phyloP scores from a whole-genome alignment of 495 filamentous ascomycete genomes.

The Glonium stellatum region DNA sequence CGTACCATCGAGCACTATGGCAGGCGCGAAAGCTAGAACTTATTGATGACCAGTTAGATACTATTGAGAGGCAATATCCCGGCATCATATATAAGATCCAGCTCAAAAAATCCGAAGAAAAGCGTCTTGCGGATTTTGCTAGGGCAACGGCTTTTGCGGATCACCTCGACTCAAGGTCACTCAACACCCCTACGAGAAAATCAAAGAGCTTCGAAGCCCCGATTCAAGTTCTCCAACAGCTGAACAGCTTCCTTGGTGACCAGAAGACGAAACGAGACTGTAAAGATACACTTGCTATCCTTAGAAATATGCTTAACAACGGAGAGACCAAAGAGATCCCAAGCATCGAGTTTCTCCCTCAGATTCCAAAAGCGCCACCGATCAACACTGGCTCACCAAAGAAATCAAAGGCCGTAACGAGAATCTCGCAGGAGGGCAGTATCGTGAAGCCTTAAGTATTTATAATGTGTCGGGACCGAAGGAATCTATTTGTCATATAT shows the following conservation, averaged over 20 bases:
- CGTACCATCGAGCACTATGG: slow-evolving; percentile 20
- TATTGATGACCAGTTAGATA: slow-evolving; percentile 17
- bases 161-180: neutral
- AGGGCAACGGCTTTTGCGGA: slow-evolving; percentile 1
- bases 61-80: slow-evolving; percentile 21
- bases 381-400: neutral
- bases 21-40: slow-evolving; percentile 18
- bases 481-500: too few relatives aligned
- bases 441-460: neutral
- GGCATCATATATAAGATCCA: slow-evolving; percentile 20
- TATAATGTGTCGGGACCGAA: too few relatives aligned
- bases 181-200: neutral
- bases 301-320: neutral
- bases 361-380: neutral
- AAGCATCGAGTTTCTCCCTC: neutral
- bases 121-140: slow-evolving; percentile 16
- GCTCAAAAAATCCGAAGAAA: slow-evolving; percentile 25
- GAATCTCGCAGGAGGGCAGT: neutral
- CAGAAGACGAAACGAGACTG: neutral
- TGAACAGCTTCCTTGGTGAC: neutral
- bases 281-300: neutral
- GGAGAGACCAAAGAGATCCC: neutral
- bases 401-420: too few relatives aligned
- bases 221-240: neutral
- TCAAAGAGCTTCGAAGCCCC: neutral